A percentile compares a stretch with the other conserved stretches of the same genome.
These are phyloP conservation scores for Penicillium thymicola DNA, from an alignment of 2,329 filamentous ascomycete species.

Conservation along the genomic window DNA sequence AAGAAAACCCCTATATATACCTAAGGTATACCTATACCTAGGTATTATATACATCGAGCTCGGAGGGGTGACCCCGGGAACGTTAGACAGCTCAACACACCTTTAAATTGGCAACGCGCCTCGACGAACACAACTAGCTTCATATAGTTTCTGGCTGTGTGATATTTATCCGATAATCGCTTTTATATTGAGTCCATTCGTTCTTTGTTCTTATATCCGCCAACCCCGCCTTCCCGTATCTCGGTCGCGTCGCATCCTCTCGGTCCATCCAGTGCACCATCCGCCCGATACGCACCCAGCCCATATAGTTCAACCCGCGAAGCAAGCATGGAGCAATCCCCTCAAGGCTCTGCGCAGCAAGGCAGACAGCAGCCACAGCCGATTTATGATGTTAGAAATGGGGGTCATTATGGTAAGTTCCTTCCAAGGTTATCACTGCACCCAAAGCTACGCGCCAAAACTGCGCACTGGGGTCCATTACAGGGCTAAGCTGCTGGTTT, in stretches of 20 bases:
- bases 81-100: slow-evolving; percentile 23
- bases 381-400: slow-evolving; percentile 69
- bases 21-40: too few relatives aligned
- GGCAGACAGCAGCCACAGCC: slow-evolving; percentile 60
- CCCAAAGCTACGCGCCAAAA: neutral
- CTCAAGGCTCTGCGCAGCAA: slow-evolving; percentile 55
- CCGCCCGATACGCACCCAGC: neutral
- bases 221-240: neutral
- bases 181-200: neutral
- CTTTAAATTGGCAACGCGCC: slow-evolving; percentile 18
- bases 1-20: neutral
- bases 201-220: neutral
- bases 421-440: neutral
- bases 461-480: neutral
- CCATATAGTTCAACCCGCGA: slow-evolving; percentile 1
- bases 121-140: neutral
- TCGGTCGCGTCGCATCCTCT: slow-evolving; percentile 6
- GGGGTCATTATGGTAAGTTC: slow-evolving; percentile 72
- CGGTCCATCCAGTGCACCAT: neutral
- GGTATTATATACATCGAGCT: neutral
- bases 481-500: neutral
- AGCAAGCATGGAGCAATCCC: slow-evolving; percentile 54
- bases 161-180: neutral
- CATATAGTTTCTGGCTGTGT: neutral
- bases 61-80: slow-evolving; percentile 15